Base-by-base conservation (phyloP, 2,329 filamentous ascomycete species). In the Coniochaeta ligniaria region DNA sequence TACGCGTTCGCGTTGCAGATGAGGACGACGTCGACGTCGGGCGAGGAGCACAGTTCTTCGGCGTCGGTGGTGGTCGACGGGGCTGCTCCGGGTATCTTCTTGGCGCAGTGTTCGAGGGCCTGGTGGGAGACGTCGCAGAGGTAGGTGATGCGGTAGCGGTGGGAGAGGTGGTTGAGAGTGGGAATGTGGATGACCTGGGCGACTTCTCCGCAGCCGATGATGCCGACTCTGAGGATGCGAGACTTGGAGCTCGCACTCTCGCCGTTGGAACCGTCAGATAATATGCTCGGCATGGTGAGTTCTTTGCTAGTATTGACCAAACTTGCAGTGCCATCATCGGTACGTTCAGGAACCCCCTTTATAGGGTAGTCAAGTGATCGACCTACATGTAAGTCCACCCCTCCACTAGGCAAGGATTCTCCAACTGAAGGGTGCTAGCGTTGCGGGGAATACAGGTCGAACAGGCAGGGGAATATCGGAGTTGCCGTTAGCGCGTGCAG, bases 101-200 rank as follows among this genome's bases (percentile, higher is more conserved):
- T 59, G 9, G 64, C 54, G 61, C 72, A 73, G 58, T 70, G 64
- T 0, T 61, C 63, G 1, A 72, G 66, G 0, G 70, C 63, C 22
- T 69, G 59, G 2, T 60, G 28, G 0, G 82, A 84, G 12, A 80
- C 72, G 61, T 84, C 81, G 69, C 82, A 83, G 47, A 86, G 72
- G 62, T 77, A 76, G 1, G 75, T 78, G 36, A 78, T 74, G 2
- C 68, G 69, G 71, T 76, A 86, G 33, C 75, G 71, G 35, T 76
- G 64, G 61, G 74, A 70, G 55, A 83, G 70, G 28, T 75, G 72
- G 57, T 71, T 71, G 11, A 86, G 66, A 2, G 74, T 77, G 0
- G 80, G 81, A 7, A 86, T 76, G 66, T 86, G 83, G 31, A 79
- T 76, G 38, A 82, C 78, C 68, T 84, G 78, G 33, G 75, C 72